These are phyloP conservation scores for Paecilomyces sp. DNA, from an alignment of 2,329 filamentous ascomycete species.

Conservation along the genomic window DNA sequence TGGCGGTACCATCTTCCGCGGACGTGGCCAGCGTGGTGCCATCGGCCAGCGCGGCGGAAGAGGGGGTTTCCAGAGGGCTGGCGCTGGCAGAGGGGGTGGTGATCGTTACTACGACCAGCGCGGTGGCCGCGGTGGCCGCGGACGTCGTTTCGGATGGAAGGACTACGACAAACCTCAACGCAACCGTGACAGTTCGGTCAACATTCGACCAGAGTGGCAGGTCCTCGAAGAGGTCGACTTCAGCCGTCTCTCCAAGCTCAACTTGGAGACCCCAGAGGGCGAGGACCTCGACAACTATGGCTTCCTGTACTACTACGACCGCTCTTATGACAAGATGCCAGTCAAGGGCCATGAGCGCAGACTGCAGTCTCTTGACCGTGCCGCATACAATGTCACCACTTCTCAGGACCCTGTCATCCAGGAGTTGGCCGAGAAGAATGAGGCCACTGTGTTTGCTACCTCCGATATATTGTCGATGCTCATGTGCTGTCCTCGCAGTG, in stretches of 20 bases:
- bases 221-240: constrained; percentile 98
- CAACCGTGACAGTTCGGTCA: constrained; percentile 92
- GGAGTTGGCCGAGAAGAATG: constrained; percentile 90
- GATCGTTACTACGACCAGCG: constrained; percentile 63
- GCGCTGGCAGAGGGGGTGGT: constrained; percentile 58
- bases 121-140: constrained; percentile 60
- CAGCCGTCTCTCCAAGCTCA: constrained; percentile 88
- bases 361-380: constrained; percentile 81
- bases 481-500: constrained; percentile 94
- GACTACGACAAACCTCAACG: constrained; percentile 97
- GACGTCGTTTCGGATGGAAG: constrained; percentile 93
- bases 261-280: constrained; percentile 87
- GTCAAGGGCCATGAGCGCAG: constrained; percentile 85
- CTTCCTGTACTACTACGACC: constrained; percentile 98
- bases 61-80: constrained; percentile 65
- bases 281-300: constrained; percentile 94
- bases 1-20: constrained; percentile 82
- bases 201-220: constrained; percentile 92
- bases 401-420: constrained; percentile 95
- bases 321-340: constrained; percentile 85
- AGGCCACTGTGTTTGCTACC: constrained; percentile 94
- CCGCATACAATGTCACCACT: constrained; percentile 96
- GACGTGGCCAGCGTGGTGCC: constrained; percentile 65
- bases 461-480: constrained; percentile 98
- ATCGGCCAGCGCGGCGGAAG: constrained; percentile 61